Conservation (phyloP, 768 basidiomycete species). For the Hygrophorus russula region DNA sequence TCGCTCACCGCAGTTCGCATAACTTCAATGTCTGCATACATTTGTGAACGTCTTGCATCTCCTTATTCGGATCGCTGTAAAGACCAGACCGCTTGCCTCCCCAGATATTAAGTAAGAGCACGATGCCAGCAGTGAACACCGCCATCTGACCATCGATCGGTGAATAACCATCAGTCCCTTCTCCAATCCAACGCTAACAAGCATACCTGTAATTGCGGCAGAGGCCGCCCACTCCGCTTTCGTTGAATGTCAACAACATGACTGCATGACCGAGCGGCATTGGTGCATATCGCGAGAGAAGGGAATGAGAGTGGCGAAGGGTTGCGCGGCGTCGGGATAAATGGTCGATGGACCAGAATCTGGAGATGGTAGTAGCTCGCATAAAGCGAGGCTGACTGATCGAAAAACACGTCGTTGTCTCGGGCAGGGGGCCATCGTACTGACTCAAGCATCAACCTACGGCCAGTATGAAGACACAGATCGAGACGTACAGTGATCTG, state of each 20-base stretch:
- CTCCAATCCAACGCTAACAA: not conserved
- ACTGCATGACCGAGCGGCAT: slow-evolving; percentile 73
- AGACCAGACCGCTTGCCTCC: slow-evolving; percentile 39
- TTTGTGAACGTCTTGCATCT: slow-evolving; percentile 48
- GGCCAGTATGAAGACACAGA: not conserved
- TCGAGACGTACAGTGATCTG: slow-evolving; percentile 38
- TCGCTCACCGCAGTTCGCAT: slow-evolving; percentile 26
- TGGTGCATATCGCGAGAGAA: slow-evolving; percentile 65
- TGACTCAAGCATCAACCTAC: slow-evolving; percentile 9
- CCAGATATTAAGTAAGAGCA: slow-evolving; percentile 60
- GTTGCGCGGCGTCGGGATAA: slow-evolving; percentile 50
- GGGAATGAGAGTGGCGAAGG: slow-evolving; percentile 42
- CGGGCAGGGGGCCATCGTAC: slow-evolving; percentile 46
- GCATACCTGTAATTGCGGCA: slow-evolving; percentile 26
- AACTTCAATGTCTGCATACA: slow-evolving; percentile 42
- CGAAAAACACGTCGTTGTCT: slow-evolving; percentile 33
- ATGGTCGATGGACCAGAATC: slow-evolving; percentile 70
- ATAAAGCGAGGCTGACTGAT: slow-evolving; percentile 52
- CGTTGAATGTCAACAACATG: slow-evolving; percentile 61
- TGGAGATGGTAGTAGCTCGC: slow-evolving; percentile 44
- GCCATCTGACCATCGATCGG: slow-evolving; percentile 15
- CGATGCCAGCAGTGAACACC: slow-evolving; percentile 31
- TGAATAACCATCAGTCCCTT: not conserved
- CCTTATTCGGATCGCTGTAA: slow-evolving; percentile 33
- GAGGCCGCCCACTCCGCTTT: slow-evolving; percentile 20